Conservation (phyloP, 2,329 filamentous ascomycete genomes). For the Penicillium concentricum region DNA sequence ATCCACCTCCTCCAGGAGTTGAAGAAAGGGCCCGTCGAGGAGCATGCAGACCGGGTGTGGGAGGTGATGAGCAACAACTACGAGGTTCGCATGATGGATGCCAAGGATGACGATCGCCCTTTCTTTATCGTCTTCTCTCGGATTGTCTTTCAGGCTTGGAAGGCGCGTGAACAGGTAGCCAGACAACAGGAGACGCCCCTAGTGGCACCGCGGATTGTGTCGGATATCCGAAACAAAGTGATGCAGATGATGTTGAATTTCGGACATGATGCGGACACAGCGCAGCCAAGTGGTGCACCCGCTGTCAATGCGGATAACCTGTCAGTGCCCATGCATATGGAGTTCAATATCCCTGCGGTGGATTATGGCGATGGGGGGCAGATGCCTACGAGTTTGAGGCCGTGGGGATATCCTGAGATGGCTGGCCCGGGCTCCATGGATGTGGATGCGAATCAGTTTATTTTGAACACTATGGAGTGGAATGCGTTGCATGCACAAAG, state of each 20-base stretch:
- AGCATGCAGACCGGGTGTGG: background rate
- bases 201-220: background rate
- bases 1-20: background rate
- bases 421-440: background rate
- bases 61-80: background rate
- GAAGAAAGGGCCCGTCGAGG: background rate
- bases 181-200: background rate
- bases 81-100: background rate
- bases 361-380: too few species aligned
- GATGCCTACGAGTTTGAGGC: too few species aligned
- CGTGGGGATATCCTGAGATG: background rate
- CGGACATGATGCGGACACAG: background rate
- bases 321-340: background rate
- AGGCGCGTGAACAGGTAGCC: background rate
- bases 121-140: background rate
- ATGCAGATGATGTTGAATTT: background rate
- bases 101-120: background rate
- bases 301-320: background rate
- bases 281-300: rapidly evolving
- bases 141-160: background rate
- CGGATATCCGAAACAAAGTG: background rate
- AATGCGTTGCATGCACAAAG: too few species aligned
- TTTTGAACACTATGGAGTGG: too few species aligned
- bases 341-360: background rate
- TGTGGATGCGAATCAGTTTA: background rate